These are phyloP conservation scores for Paramecium bursaria DNA, from an alignment of 73 alveolate species.

Conservation along the genomic window DNA sequence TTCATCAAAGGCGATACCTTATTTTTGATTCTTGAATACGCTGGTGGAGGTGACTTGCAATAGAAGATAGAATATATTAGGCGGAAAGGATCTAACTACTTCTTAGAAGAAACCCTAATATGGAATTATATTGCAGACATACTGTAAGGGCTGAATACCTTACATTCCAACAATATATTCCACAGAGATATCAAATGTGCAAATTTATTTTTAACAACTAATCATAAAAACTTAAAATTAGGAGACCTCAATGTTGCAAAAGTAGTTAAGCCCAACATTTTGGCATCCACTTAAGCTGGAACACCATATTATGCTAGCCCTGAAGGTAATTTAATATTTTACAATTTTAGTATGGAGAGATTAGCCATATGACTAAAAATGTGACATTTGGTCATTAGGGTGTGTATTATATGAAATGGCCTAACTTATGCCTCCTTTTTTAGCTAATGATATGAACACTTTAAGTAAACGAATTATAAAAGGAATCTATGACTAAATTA, in stretches of 20 bases:
- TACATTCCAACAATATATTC: constrained; percentile 86
- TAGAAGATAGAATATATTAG: constrained; percentile 74
- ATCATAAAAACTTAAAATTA: constrained; percentile 75
- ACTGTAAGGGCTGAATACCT: constrained; percentile 86
- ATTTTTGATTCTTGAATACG: constrained; percentile 81
- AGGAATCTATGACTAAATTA: constrained; percentile 89
- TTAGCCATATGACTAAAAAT: constrained; percentile 91
- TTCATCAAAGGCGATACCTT: constrained; percentile 65
- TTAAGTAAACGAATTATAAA: constrained; percentile 86
- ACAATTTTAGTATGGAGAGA: constrained; percentile 89
- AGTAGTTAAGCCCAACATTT: constrained; percentile 69
- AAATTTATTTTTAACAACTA: constrained; percentile 81
- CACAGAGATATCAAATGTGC: constrained; percentile 95
- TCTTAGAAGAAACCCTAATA: constrained; percentile 71
- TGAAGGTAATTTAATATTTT: constrained; percentile 61
- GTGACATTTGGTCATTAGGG: constrained; percentile 97
- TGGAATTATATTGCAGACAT: constrained; percentile 85
- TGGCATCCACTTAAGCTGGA: constrained; percentile 87
- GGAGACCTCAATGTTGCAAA: constrained; percentile 87
- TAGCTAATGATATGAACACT: constrained; percentile 88
- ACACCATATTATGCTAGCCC: constrained; percentile 92
- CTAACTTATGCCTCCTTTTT: constrained; percentile 92
- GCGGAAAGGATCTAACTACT: constrained; percentile 60
- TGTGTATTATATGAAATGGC: constrained; percentile 96
- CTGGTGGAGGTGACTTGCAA: constrained; percentile 86